These are phyloP conservation scores for Calonectria leucothoes DNA, from an alignment of 2,329 filamentous ascomycete species.

Conservation along the genomic window DNA sequence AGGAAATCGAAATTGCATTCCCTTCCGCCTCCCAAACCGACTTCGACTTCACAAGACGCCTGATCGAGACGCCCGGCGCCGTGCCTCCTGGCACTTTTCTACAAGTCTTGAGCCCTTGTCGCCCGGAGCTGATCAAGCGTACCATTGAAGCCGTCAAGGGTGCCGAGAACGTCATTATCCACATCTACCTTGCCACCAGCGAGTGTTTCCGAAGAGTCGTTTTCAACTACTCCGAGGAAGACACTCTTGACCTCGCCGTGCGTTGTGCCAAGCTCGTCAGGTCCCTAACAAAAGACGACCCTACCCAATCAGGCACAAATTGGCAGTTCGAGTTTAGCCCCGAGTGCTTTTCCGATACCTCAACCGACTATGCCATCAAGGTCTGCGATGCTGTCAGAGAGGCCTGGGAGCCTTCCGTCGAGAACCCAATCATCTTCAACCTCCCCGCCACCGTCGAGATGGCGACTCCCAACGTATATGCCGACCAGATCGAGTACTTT, in stretches of 20 bases:
- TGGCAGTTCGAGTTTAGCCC: conserved; percentile 89
- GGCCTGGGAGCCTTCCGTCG: conserved; percentile 85
- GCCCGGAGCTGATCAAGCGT: conserved; percentile 88
- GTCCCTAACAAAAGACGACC: conserved; percentile 88
- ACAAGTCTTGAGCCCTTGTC: conserved; percentile 92
- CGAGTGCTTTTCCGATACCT: conserved; percentile 91
- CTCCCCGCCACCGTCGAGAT: conserved; percentile 96
- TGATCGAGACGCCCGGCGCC: conserved; percentile 54
- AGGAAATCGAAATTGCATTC: conserved; percentile 97
- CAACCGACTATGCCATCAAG: conserved; percentile 82
- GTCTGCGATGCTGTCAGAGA: conserved; percentile 94
- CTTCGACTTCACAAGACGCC: conserved; percentile 90
- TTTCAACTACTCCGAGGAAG: conserved; percentile 86
- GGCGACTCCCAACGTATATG: conserved; percentile 94
- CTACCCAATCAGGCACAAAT: conserved; percentile 65
- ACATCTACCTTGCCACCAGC: conserved; percentile 96
- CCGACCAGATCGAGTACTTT: conserved; percentile 97
- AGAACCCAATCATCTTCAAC: conserved; percentile 94
- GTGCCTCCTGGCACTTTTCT: conserved; percentile 81
- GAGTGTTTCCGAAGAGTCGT: conserved; percentile 95
- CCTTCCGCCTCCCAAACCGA: conserved; percentile 95
- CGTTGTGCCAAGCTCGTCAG: conserved; percentile 88
- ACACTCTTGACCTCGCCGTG: conserved; percentile 85
- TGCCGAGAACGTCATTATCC: conserved; percentile 92
- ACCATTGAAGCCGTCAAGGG: conserved; percentile 92